phyloP scores from a whole-genome alignment of 176 grass and related monocot genomes.

The Carex cristatella region DNA sequence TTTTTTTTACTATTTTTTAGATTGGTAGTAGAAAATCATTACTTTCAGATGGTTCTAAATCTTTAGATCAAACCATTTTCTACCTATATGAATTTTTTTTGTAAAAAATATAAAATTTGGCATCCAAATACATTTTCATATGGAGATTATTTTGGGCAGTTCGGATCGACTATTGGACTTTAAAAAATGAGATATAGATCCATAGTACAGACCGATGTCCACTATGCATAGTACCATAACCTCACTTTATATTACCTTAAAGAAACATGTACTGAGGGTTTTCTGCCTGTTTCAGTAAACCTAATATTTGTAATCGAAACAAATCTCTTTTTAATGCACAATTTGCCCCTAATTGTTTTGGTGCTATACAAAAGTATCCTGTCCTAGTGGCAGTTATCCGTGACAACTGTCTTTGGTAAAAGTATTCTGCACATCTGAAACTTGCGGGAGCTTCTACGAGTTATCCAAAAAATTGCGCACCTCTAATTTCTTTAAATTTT shows the following conservation, averaged over 20 bases:
- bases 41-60: too few relatives aligned
- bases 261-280: not conserved
- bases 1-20: too few relatives aligned
- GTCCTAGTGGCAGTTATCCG: not conserved
- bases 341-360: not conserved
- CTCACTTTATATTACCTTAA: not conserved
- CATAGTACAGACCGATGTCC: too few relatives aligned
- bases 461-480: not conserved
- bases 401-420: not conserved
- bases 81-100: too few relatives aligned
- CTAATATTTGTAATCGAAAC: not conserved
- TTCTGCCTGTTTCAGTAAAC: not conserved
- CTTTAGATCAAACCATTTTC: too few relatives aligned
- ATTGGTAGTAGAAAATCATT: too few relatives aligned
- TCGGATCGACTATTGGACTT: too few relatives aligned
- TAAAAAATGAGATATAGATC: too few relatives aligned
- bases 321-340: not conserved
- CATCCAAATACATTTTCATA: too few relatives aligned
- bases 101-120: too few relatives aligned
- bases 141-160: too few relatives aligned
- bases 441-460: not conserved
- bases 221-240: too few relatives aligned
- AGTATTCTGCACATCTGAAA: not conserved
- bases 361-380: not conserved
- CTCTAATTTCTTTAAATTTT: not conserved